Evolutionary conservation across 495 filamentous ascomycete species (phyloP).

Genomic region (Penicillium flavigenum): DNA sequence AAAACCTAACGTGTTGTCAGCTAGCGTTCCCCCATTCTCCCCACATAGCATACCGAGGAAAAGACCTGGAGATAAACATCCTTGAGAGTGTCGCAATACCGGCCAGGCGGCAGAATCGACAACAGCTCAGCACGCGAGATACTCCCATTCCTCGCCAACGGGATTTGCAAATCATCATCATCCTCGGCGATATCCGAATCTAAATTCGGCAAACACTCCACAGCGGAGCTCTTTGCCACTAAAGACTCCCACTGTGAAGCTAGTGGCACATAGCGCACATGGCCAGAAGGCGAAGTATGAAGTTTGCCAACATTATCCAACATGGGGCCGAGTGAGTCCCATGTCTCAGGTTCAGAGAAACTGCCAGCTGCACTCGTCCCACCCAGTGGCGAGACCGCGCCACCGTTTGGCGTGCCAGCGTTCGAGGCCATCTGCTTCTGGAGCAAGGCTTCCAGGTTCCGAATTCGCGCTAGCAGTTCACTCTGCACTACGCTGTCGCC

Average conservation of each 20-base stretch:
- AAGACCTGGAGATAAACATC: conserved; percentile 44
- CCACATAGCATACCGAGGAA: conserved; percentile 33
- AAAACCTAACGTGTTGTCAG: conserved; percentile 28
- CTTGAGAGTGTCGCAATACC: conserved; percentile 42
- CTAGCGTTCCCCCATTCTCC: neutral
- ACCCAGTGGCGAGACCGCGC: conserved; percentile 32
- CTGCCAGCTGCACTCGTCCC: conserved; percentile 35
- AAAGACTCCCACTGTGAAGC: conserved; percentile 39
- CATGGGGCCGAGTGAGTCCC: conserved; percentile 23
- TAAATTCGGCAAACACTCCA: conserved; percentile 30
- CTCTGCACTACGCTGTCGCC: conserved; percentile 33
- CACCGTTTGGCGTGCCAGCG: conserved; percentile 19
- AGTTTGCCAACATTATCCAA: conserved; percentile 32
- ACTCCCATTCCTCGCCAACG: conserved; percentile 30
- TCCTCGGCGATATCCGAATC: conserved; percentile 39
- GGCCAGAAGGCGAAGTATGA: conserved; percentile 38
- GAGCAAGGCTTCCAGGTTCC: conserved; percentile 40
- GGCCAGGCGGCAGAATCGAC: conserved; percentile 37
- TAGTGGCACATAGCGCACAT: conserved; percentile 44
- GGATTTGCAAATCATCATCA: conserved; percentile 40
- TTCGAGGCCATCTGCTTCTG: conserved; percentile 37
- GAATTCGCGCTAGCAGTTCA: conserved; percentile 39
- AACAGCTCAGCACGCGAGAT: conserved; percentile 35
- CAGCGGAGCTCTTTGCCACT: conserved; percentile 28
- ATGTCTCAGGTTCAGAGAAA: conserved; percentile 32